Evolutionary conservation across 164 flowering plant genomes (phyloP).

Genomic region (Vitis riparia): DNA sequence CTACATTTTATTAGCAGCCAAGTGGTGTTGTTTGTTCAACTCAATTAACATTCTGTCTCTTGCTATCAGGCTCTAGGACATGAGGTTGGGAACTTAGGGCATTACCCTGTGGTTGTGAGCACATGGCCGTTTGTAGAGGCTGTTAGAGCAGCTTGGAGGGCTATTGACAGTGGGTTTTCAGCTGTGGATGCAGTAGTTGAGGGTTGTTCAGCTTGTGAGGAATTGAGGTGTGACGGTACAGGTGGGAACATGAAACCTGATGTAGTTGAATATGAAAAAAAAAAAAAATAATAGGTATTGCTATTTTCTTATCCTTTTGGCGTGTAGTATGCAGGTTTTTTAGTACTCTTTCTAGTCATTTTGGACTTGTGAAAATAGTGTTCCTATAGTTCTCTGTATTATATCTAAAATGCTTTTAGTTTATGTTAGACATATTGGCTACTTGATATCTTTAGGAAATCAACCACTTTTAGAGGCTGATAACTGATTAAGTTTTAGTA

Average conservation of each 20-base stretch:
- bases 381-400: background rate
- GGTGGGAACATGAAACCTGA: slow-evolving; percentile 33
- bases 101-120: slow-evolving; percentile 78
- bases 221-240: slow-evolving; percentile 88
- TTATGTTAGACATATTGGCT: no score
- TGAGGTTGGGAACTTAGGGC: slow-evolving; percentile 24
- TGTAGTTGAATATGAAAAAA: no score
- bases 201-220: slow-evolving; percentile 97
- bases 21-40: no score
- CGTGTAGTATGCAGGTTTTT: background rate
- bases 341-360: background rate
- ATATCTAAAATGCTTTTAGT: background rate
- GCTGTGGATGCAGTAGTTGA: slow-evolving; percentile 81
- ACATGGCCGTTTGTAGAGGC: slow-evolving; percentile 96
- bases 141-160: slow-evolving; percentile 74
- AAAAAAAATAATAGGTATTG: background rate
- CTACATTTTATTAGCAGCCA: no score
- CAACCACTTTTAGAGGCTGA: no score
- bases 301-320: slow-evolving; percentile 1
- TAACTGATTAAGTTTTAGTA: no score
- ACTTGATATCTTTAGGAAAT: no score
- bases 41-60: no score
- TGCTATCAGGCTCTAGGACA: slow-evolving; percentile 37
- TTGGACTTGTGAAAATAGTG: background rate
- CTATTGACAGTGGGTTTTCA: slow-evolving; percentile 56